Conservation (phyloP, 2,329 filamentous ascomycete species). For the Diaporthe sp. region DNA sequence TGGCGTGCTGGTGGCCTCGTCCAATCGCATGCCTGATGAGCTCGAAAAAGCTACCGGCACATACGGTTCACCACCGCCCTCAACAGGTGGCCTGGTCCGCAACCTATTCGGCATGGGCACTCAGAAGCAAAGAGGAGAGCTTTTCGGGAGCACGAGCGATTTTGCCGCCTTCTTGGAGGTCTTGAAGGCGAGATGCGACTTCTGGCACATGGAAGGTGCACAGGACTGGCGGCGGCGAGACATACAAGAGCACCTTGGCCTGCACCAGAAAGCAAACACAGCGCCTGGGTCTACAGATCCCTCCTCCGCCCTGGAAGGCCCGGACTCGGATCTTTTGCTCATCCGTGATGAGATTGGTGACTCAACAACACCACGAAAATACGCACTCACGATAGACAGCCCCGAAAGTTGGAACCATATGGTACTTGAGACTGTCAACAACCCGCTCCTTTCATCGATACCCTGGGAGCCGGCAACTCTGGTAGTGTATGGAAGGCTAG, state of each 20-base stretch:
- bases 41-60: slow-evolving; percentile 81
- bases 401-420: slow-evolving; percentile 48
- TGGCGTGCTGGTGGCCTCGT: slow-evolving; percentile 84
- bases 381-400: slow-evolving; percentile 45
- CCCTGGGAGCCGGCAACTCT: slow-evolving; percentile 61
- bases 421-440: slow-evolving; percentile 37
- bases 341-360: slow-evolving; percentile 34
- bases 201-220: slow-evolving; percentile 86
- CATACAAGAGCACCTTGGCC: slow-evolving; percentile 34
- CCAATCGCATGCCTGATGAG: slow-evolving; percentile 88
- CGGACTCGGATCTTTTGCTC: slow-evolving; percentile 25
- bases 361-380: slow-evolving; percentile 47
- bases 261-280: neutral
- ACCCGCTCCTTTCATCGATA: slow-evolving; percentile 37
- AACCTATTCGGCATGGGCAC: slow-evolving; percentile 61
- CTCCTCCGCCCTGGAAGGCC: slow-evolving; percentile 1
- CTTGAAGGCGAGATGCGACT: slow-evolving; percentile 81
- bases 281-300: neutral
- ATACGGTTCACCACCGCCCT: slow-evolving; percentile 72
- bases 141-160: slow-evolving; percentile 75
- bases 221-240: slow-evolving; percentile 79
- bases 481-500: slow-evolving; percentile 73
- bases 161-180: slow-evolving; percentile 84
- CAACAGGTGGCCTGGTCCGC: slow-evolving; percentile 65
- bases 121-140: slow-evolving; percentile 58